Conservation (phyloP, 805 yeast species). For the Vanderwaltozyma yarrowii region DNA sequence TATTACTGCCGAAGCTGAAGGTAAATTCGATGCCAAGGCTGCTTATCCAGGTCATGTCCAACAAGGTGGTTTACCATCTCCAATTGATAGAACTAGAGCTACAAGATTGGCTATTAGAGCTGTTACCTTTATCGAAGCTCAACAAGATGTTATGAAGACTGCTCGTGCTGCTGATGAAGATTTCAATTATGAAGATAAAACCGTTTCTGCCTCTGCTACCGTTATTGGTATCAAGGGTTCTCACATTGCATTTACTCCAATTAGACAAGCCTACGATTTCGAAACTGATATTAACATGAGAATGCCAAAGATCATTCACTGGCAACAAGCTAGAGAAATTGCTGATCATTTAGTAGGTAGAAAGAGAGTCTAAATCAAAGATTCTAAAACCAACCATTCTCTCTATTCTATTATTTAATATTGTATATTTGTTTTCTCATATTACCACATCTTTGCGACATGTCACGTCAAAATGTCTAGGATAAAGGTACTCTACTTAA, state of each 20-base stretch:
- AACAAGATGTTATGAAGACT: slow-evolving; percentile 18
- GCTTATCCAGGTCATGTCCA: slow-evolving; percentile 84
- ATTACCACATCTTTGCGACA: slow-evolving; percentile 2
- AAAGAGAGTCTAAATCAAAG: slow-evolving; percentile 22
- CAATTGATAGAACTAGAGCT: slow-evolving; percentile 69
- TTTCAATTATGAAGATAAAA: slow-evolving; percentile 24
- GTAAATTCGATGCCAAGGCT: slow-evolving; percentile 64
- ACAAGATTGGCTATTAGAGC: slow-evolving; percentile 63
- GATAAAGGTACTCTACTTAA: slow-evolving; percentile 3
- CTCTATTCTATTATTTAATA: not conserved
- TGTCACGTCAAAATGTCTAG: slow-evolving; percentile 12
- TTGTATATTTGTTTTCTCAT: slow-evolving; percentile 3
- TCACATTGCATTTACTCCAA: slow-evolving; percentile 61
- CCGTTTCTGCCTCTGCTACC: slow-evolving; percentile 47
- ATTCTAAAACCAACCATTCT: not conserved
- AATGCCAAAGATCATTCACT: slow-evolving; percentile 81
- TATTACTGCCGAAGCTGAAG: slow-evolving; percentile 47
- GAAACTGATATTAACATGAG: slow-evolving; percentile 76
- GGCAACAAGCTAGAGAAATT: slow-evolving; percentile 66
- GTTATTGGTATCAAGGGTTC: slow-evolving; percentile 79
- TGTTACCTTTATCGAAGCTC: slow-evolving; percentile 52
- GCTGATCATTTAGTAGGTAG: slow-evolving; percentile 83
- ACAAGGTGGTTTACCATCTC: slow-evolving; percentile 71
- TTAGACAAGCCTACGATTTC: slow-evolving; percentile 69
- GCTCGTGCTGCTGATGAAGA: slow-evolving; percentile 27